A percentile compares a stretch with the other conserved stretches of the same genome.
These are phyloP conservation scores for Chaetomium strumarium DNA, from an alignment of 2,329 filamentous ascomycete genomes.

Conservation along the genomic window DNA sequence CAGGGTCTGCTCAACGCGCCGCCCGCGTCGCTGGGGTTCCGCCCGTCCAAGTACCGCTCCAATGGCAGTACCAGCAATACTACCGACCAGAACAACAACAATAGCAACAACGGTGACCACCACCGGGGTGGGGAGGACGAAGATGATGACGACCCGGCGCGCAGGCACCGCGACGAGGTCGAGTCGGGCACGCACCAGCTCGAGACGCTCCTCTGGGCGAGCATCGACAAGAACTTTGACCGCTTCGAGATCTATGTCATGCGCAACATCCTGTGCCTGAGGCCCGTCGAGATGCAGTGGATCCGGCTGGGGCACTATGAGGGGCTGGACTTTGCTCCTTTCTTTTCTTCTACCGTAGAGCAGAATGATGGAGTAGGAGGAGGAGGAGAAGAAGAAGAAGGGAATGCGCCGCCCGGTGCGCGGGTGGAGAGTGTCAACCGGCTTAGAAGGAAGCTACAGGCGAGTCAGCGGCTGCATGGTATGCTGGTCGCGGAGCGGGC, in stretches of 20 bases:
- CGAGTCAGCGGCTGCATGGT: constrained; percentile 69
- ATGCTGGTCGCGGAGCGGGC: constrained; percentile 64
- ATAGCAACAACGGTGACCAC: constrained; percentile 2
- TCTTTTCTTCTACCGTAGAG: neutral
- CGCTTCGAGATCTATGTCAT: constrained; percentile 85
- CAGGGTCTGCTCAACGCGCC: constrained; percentile 69
- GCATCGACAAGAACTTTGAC: constrained; percentile 80
- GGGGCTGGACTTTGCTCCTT: constrained; percentile 46
- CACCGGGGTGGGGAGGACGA: neutral
- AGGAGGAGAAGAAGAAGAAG: neutral
- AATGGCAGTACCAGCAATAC: constrained; percentile 8
- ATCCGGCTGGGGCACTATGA: constrained; percentile 82
- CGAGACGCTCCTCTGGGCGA: constrained; percentile 73
- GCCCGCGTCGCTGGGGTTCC: constrained; percentile 77
- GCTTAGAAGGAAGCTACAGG: constrained; percentile 68
- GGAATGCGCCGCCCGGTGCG: constrained; percentile 30
- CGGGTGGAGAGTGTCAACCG: constrained; percentile 63
- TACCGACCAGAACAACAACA: neutral
- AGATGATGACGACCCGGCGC: constrained; percentile 31
- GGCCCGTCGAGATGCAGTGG: constrained; percentile 66
- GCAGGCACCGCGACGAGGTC: constrained; percentile 62
- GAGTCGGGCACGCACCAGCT: constrained; percentile 82
- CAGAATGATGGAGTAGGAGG: too few relatives aligned
- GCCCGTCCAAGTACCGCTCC: constrained; percentile 33
- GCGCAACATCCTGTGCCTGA: constrained; percentile 72